Evolutionary conservation across 352 stramenopile species (phyloP).

Genomic region (Phytopythium helicoides): DNA sequence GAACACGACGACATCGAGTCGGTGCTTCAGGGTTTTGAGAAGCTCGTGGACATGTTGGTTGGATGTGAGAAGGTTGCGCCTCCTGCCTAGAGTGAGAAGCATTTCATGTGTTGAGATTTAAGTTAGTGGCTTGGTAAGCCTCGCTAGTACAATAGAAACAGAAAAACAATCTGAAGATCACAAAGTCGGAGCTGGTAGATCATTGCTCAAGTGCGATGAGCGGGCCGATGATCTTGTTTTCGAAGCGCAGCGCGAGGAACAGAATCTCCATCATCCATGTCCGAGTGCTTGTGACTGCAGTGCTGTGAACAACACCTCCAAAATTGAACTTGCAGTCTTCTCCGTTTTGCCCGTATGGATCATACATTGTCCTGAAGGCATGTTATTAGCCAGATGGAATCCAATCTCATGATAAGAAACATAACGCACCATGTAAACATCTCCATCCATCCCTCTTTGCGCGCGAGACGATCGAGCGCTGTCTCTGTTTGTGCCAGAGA

Average conservation of each 20-base stretch:
- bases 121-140: no score
- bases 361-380: constrained; percentile 44
- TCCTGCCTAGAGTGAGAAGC: no score
- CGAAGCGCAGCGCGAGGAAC: constrained; percentile 57
- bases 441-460: constrained; percentile 47
- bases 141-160: no score
- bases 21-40: constrained; percentile 38
- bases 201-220: constrained; percentile 23
- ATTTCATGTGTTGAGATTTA: no score
- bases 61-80: no score
- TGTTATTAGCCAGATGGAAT: neutral
- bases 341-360: constrained; percentile 22
- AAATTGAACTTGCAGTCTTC: constrained; percentile 44
- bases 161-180: no score
- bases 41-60: no score
- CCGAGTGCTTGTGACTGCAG: constrained; percentile 30
- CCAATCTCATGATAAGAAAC: constrained; percentile 1
- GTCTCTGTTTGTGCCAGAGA: neutral
- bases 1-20: constrained; percentile 28
- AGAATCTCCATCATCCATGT: constrained; percentile 70
- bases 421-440: constrained; percentile 51
- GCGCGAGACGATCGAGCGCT: neutral
- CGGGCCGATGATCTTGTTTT: constrained; percentile 44
- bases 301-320: constrained; percentile 43
- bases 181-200: no score